Base-by-base conservation (phyloP, 1,139 yeast species). In the Hyphopichia wangnamkhiaoensis region DNA sequence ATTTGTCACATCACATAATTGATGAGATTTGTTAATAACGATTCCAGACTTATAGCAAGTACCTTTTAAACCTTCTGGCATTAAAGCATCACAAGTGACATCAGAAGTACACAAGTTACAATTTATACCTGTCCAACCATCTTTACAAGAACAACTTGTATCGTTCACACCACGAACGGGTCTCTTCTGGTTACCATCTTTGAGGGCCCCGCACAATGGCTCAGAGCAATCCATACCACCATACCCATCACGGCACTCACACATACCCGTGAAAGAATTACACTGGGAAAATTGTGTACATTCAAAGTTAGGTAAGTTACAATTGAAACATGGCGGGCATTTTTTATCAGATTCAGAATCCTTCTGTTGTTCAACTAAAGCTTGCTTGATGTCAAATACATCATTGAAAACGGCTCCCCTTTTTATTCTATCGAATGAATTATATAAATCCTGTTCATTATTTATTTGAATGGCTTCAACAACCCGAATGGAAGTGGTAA, bases 1-100 rank as follows among this genome's bases (percentile, higher is more conserved):
- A 61, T 93, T 87, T 19, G 98, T 91, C 9, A 93, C 98, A 58
- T 91, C 87, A 70, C 98, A 93, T 84, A 87, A 87, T 62, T 88
- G 97, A 59, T 84, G 89, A 55, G 86, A 79, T 51, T 80, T 74
- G 46, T 88, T 83, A 19, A 91, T 94, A 39, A 90, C 67, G 49
- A 88, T 78, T 16, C 98, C 98, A n/a, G 87, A 79, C 46, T 81
- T 76, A 61, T 90, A 91, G 59, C 98, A 93, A 0, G 95, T 88
- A 8, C 98, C 98, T 45, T 77, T 69, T 41, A 90, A 64, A 1
- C 88, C 95, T 40, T 83, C 91, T 1, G 98, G 98, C 82, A 93
- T 80, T 50, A 93, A 85, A 1, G 85, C 67, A 57, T 88, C 88
- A 65, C 98, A 93, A 2, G 84, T 85, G 4, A 68, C 61, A 58